phyloP scores from a whole-genome alignment of 805 yeast genomes.

The Priceomyces castillae region DNA sequence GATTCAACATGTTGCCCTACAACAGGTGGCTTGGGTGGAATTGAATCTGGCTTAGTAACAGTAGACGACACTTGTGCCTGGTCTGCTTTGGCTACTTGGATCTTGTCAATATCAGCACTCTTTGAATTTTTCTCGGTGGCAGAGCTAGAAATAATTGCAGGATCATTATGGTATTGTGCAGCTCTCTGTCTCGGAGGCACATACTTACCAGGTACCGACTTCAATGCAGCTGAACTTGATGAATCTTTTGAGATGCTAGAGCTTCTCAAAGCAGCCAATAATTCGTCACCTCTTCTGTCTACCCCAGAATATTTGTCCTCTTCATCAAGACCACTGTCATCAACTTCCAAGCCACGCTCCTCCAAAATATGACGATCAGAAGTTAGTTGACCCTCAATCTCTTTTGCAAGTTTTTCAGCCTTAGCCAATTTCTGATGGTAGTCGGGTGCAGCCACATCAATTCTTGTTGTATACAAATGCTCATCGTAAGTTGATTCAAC shows the following conservation, averaged over 20 bases:
- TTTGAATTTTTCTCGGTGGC: slow-evolving; percentile 21
- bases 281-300: slow-evolving; percentile 54
- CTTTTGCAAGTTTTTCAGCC: slow-evolving; percentile 80
- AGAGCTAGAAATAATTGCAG: slow-evolving; percentile 61
- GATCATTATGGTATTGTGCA: slow-evolving; percentile 55
- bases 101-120: neutral
- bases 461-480: slow-evolving; percentile 77
- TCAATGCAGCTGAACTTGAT: slow-evolving; percentile 2
- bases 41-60: slow-evolving; percentile 27
- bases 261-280: slow-evolving; percentile 46
- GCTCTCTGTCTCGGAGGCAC: slow-evolving; percentile 58
- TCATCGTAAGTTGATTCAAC: slow-evolving; percentile 83
- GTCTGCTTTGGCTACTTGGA: slow-evolving; percentile 14
- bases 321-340: slow-evolving; percentile 88
- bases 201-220: slow-evolving; percentile 39
- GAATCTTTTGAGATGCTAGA: slow-evolving; percentile 22
- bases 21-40: slow-evolving; percentile 30
- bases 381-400: slow-evolving; percentile 69
- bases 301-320: slow-evolving; percentile 97
- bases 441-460: slow-evolving; percentile 69
- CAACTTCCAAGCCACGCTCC: slow-evolving; percentile 77
- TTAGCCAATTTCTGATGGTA: slow-evolving; percentile 58
- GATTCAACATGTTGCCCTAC: slow-evolving; percentile 29
- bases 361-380: slow-evolving; percentile 84
- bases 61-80: slow-evolving; percentile 9